These are phyloP conservation scores for Chrysosporium queenslandicum DNA, from an alignment of 2,329 filamentous ascomycete species.

Conservation along the genomic window DNA sequence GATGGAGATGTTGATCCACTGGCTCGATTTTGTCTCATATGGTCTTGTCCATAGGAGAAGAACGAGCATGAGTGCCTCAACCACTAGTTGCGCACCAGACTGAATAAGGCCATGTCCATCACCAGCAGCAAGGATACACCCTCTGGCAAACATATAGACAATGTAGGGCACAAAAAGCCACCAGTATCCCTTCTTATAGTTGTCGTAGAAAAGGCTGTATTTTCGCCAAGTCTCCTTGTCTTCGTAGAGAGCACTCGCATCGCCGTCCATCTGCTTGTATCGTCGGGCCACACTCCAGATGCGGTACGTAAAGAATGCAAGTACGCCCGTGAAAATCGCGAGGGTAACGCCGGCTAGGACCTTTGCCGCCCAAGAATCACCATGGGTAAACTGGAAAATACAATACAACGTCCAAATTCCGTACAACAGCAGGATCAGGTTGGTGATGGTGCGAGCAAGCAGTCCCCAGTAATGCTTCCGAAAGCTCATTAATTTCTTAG, in stretches of 20 bases:
- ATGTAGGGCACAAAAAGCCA: constrained; percentile 91
- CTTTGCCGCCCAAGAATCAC: constrained; percentile 91
- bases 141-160: constrained; percentile 82
- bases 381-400: constrained; percentile 85
- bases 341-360: constrained; percentile 72
- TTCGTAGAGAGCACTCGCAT: constrained; percentile 64
- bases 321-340: constrained; percentile 63
- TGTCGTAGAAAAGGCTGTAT: constrained; percentile 96
- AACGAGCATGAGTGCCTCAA: constrained; percentile 69
- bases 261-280: constrained; percentile 66
- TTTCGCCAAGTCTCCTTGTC: constrained; percentile 86
- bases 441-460: constrained; percentile 78
- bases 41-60: constrained; percentile 77
- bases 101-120: constrained; percentile 80
- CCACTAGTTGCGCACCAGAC: constrained; percentile 64
- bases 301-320: constrained; percentile 74
- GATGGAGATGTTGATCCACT: constrained; percentile 88
- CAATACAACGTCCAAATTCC: constrained; percentile 94
- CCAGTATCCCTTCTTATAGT: constrained; percentile 90
- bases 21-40: constrained; percentile 75
- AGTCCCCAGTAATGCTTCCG: constrained; percentile 94
- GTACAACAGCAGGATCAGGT: constrained; percentile 82
- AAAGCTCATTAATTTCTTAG: constrained; percentile 68
- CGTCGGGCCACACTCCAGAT: constrained; percentile 68
- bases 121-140: constrained; percentile 70